These are phyloP conservation scores for Suillus decipiens DNA, from an alignment of 768 basidiomycete species.

Conservation along the genomic window DNA sequence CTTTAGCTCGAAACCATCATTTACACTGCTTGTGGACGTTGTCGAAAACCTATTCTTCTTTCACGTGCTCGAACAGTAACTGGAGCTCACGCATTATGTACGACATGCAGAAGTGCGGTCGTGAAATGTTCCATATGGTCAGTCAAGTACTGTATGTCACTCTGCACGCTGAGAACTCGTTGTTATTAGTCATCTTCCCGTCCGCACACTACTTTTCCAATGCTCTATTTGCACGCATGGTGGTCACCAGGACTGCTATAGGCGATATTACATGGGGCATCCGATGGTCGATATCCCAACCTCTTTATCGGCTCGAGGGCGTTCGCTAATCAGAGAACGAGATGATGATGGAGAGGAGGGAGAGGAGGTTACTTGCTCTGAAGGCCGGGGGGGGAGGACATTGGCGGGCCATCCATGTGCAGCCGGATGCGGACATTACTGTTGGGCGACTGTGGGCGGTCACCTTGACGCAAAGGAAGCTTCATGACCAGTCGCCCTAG, in stretches of 20 bases:
- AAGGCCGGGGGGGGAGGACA: constrained; percentile 11
- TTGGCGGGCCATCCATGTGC: constrained; percentile 65
- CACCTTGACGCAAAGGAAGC: constrained; percentile 1
- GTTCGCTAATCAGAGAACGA: constrained; percentile 22
- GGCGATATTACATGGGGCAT: constrained; percentile 60
- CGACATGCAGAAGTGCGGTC: constrained; percentile 49
- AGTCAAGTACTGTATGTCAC: constrained; percentile 23
- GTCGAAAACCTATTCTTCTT: constrained; percentile 59
- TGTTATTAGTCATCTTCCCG: constrained; percentile 67
- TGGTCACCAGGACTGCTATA: constrained; percentile 79
- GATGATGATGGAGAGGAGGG: constrained; percentile 18
- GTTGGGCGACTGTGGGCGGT: constrained; percentile 55
- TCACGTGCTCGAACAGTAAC: constrained; percentile 36
- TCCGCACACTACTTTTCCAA: constrained; percentile 67
- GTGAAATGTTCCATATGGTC: constrained; percentile 75
- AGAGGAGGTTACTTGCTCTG: constrained; percentile 13
- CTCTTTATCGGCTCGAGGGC: constrained; percentile 20
- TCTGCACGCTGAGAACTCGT: constrained; percentile 11
- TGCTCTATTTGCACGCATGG: constrained; percentile 81
- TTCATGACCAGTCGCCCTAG: neutral
- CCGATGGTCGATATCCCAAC: constrained; percentile 50
- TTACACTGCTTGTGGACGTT: constrained; percentile 68
- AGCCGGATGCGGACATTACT: constrained; percentile 81
- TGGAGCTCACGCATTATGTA: constrained; percentile 58
- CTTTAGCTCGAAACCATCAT: constrained; percentile 69